A percentile compares a stretch with the other conserved stretches of the same genome.
These are phyloP conservation scores for Claviceps pazoutovae DNA, from an alignment of 2,329 filamentous ascomycete genomes.

Conservation along the genomic window DNA sequence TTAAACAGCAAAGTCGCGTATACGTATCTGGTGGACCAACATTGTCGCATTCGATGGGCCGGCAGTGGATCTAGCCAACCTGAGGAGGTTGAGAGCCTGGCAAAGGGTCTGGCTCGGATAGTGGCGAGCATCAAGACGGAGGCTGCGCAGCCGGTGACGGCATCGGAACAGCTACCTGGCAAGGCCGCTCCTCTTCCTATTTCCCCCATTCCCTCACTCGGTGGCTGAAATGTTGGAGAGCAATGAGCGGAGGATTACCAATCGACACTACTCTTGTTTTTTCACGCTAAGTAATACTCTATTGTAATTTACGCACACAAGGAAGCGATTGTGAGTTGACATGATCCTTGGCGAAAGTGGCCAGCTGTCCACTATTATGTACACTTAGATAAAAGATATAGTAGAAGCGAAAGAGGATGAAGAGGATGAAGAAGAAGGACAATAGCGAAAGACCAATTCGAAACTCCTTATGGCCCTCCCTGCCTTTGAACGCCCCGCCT, in stretches of 20 bases:
- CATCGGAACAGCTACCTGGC: slow-evolving; percentile 19
- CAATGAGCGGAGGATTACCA: too few relatives aligned
- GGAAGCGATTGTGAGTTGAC: neutral
- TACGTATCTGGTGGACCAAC: slow-evolving; percentile 75
- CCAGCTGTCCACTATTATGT: slow-evolving; percentile 11
- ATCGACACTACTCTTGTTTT: too few relatives aligned
- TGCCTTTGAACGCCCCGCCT: slow-evolving; percentile 17
- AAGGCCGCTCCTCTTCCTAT: slow-evolving; percentile 6
- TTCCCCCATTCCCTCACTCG: too few relatives aligned
- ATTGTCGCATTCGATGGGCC: slow-evolving; percentile 89
- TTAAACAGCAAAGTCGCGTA: slow-evolving; percentile 90
- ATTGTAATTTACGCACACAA: slow-evolving; percentile 2
- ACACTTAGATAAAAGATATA: slow-evolving; percentile 10
- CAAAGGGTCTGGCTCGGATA: slow-evolving; percentile 48
- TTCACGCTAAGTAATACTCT: slow-evolving; percentile 4
- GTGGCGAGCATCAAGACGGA: slow-evolving; percentile 40
- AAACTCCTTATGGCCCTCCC: slow-evolving; percentile 15
- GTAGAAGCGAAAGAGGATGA: neutral
- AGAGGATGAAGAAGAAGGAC: neutral
- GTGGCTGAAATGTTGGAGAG: too few relatives aligned
- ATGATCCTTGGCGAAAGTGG: neutral
- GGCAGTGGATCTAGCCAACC: slow-evolving; percentile 58
- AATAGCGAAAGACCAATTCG: slow-evolving; percentile 12
- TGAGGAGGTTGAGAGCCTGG: slow-evolving; percentile 53
- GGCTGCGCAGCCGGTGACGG: slow-evolving; percentile 18